Conservation (phyloP, 495 filamentous ascomycete genomes). For the Venustampulla echinocandica region DNA sequence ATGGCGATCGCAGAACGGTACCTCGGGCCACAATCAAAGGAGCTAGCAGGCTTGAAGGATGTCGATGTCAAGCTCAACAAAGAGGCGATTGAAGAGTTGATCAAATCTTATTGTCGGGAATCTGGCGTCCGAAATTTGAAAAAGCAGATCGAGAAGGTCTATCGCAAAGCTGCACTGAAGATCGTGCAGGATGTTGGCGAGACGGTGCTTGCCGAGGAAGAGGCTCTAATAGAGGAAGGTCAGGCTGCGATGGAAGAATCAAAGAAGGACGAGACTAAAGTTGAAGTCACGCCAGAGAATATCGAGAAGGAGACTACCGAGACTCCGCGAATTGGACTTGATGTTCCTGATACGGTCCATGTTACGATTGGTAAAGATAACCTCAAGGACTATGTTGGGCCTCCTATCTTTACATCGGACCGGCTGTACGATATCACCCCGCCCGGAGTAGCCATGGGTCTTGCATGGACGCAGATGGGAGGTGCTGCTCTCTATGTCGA, state of each 20-base stretch:
- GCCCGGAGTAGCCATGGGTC: slow-evolving; percentile 96
- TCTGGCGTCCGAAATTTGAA: slow-evolving; percentile 96
- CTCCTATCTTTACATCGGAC: slow-evolving; percentile 90
- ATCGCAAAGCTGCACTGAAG: slow-evolving; percentile 92
- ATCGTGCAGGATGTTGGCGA: slow-evolving; percentile 95
- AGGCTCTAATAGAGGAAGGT: slow-evolving; percentile 80
- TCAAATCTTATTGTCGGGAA: slow-evolving; percentile 97
- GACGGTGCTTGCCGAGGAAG: slow-evolving; percentile 68
- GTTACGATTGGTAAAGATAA: slow-evolving; percentile 83
- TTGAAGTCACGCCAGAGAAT: slow-evolving; percentile 46
- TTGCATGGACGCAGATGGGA: slow-evolving; percentile 98
- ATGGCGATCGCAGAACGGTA: slow-evolving; percentile 96
- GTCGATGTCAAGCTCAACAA: slow-evolving; percentile 78
- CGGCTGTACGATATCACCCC: slow-evolving; percentile 91
- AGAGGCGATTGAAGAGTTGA: slow-evolving; percentile 87
- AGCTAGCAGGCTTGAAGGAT: slow-evolving; percentile 81
- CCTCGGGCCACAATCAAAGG: slow-evolving; percentile 83
- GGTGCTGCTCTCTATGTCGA: slow-evolving; percentile 96
- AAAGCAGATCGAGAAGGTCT: slow-evolving; percentile 99
- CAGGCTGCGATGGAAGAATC: slow-evolving; percentile 71
- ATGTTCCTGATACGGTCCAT: slow-evolving; percentile 80
- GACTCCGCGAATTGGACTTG: slow-evolving; percentile 66
- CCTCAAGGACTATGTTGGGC: slow-evolving; percentile 94
- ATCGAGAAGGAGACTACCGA: slow-evolving; percentile 66
- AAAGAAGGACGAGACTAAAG: slow-evolving; percentile 49